phyloP scores from a whole-genome alignment of 768 basidiomycete species.

The Tulasnella sp. region DNA sequence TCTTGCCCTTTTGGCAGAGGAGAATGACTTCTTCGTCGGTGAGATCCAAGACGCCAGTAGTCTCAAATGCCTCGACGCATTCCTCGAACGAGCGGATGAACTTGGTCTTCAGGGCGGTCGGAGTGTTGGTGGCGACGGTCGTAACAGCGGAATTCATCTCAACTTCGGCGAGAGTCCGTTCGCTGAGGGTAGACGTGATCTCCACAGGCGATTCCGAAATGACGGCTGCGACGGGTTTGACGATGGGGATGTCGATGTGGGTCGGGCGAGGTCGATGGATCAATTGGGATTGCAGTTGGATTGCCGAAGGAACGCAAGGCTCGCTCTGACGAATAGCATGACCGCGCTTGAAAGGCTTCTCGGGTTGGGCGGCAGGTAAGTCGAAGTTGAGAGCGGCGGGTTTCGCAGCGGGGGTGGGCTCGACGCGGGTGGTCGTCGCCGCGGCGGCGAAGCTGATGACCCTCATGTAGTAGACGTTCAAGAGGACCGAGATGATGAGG shows the following conservation, averaged over 20 bases:
- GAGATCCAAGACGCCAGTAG: slow-evolving; percentile 60
- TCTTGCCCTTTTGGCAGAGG: slow-evolving; percentile 85
- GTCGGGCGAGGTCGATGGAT: neutral
- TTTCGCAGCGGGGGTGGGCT: slow-evolving; percentile 30
- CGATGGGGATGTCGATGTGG: slow-evolving; percentile 6
- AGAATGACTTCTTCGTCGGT: slow-evolving; percentile 90
- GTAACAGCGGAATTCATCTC: neutral
- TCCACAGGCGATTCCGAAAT: neutral
- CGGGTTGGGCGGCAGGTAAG: slow-evolving; percentile 37
- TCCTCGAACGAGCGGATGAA: slow-evolving; percentile 61
- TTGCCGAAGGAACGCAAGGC: neutral
- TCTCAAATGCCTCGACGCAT: slow-evolving; percentile 71
- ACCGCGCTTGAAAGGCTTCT: slow-evolving; percentile 47
- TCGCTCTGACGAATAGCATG: neutral
- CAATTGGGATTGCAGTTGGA: neutral
- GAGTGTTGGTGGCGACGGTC: neutral
- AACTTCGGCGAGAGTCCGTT: neutral
- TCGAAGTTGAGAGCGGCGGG: neutral
- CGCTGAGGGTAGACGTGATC: neutral
- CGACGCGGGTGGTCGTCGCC: slow-evolving; percentile 31
- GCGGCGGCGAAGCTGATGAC: slow-evolving; percentile 41
- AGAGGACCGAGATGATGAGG: slow-evolving; percentile 75
- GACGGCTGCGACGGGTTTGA: neutral
- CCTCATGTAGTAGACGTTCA: slow-evolving; percentile 92
- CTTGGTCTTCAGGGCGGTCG: neutral